These are phyloP conservation scores for Thyridium curvatum DNA, from an alignment of 2,329 filamentous ascomycete species.

Conservation along the genomic window DNA sequence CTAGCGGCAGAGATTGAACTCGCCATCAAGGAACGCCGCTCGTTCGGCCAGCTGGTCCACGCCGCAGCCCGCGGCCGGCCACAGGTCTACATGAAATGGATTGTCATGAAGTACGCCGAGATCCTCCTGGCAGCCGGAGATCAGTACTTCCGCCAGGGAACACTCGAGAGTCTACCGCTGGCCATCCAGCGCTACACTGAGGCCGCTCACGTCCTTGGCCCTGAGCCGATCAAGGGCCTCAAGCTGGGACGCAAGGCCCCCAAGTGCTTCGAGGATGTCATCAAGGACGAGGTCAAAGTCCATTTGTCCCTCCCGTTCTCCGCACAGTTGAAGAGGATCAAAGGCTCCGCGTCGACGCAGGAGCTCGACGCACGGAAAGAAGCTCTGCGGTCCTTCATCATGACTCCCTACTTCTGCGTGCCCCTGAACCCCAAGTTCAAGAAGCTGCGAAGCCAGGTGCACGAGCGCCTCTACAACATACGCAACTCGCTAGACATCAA, in stretches of 20 bases:
- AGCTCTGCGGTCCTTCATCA: too few relatives aligned
- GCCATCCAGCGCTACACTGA: not conserved
- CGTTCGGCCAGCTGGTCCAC: too few relatives aligned
- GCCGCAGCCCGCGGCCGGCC: slow-evolving; percentile 1
- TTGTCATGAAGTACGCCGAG: slow-evolving; percentile 23
- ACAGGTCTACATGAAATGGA: slow-evolving; percentile 21
- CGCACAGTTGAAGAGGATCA: not conserved
- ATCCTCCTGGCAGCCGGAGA: slow-evolving; percentile 10
- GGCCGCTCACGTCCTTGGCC: slow-evolving; percentile 7
- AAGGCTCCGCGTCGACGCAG: too few relatives aligned
- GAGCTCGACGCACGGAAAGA: too few relatives aligned
- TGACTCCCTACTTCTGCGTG: slow-evolving; percentile 18
- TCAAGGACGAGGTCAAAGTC: slow-evolving; percentile 12
- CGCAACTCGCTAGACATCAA: slow-evolving; percentile 22
- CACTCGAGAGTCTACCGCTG: not conserved
- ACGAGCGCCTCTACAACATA: slow-evolving; percentile 26
- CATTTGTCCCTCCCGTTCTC: slow-evolving; percentile 11
- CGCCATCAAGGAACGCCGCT: too few relatives aligned
- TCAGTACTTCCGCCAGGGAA: not conserved
- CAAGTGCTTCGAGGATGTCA: too few relatives aligned
- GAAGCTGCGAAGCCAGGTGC: slow-evolving; percentile 14
- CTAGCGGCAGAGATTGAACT: too few relatives aligned
- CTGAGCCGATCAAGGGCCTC: too few relatives aligned
- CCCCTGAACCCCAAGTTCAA: slow-evolving; percentile 17
- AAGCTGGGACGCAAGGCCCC: too few relatives aligned